Percentiles rank a stretch among this genome's conserved stretches.
Evolutionary conservation across 2,329 filamentous ascomycete species (phyloP).

Genomic region (Fusarium clavum): DNA sequence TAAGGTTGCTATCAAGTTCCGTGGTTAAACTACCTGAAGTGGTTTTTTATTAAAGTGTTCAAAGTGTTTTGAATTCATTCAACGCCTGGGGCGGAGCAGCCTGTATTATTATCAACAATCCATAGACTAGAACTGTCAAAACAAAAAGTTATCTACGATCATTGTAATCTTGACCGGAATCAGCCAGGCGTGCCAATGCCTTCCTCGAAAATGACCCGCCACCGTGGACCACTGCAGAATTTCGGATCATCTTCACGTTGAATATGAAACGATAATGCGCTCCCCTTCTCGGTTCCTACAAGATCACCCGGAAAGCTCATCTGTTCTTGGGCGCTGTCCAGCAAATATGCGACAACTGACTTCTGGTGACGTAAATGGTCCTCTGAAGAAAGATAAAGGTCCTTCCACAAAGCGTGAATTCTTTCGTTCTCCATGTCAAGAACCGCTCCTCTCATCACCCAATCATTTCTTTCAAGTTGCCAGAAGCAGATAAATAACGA

Average conservation of each 20-base stretch:
- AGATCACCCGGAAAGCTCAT: neutral
- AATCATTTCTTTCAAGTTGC: neutral
- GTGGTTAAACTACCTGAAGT: neutral
- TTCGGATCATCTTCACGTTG: neutral
- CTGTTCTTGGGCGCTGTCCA: neutral
- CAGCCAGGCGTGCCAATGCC: neutral
- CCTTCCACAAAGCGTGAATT: neutral
- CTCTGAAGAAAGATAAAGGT: neutral
- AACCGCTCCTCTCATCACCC: neutral
- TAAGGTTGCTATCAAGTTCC: slow-evolving; percentile 15
- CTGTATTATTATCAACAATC: neutral
- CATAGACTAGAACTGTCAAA: neutral
- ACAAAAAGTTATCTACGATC: neutral
- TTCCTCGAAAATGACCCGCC: neutral
- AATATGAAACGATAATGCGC: neutral
- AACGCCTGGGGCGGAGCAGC: neutral
- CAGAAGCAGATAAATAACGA: neutral
- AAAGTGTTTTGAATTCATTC: no score
- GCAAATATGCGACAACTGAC: neutral
- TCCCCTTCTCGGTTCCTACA: neutral
- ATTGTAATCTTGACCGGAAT: neutral
- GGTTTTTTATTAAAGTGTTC: neutral
- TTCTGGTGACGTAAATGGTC: neutral
- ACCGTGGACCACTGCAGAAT: neutral
- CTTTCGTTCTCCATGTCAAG: neutral